Conservation (phyloP, 345 rosid genomes). For the Gynandropsis gynandra region DNA sequence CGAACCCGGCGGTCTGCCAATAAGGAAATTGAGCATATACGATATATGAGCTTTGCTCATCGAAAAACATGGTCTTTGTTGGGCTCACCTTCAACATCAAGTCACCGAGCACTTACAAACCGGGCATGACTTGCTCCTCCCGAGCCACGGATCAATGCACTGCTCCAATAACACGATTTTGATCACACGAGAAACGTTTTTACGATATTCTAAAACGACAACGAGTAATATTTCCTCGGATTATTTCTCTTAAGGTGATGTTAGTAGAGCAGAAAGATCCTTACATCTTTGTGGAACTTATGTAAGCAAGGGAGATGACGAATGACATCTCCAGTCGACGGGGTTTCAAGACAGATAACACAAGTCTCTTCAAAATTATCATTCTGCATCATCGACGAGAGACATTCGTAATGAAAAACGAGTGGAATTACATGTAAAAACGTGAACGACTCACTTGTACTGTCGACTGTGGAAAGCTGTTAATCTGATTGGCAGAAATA, state of each 20-base stretch:
- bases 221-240: too few species aligned
- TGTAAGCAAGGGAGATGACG: conserved; percentile 97
- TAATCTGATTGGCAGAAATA: conserved; percentile 57
- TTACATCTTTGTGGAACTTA: conserved; percentile 91
- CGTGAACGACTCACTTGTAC: conserved; percentile 40
- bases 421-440: too few species aligned
- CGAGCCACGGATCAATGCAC: conserved; percentile 98
- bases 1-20: background rate
- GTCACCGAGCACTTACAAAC: conserved; percentile 79
- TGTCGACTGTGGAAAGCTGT: conserved; percentile 66
- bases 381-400: conserved; percentile 34
- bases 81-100: conserved; percentile 20
- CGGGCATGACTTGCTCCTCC: conserved; percentile 70
- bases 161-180: conserved; percentile 27
- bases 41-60: too few species aligned
- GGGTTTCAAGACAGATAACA: conserved; percentile 79
- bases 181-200: background rate
- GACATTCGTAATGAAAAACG: too few species aligned
- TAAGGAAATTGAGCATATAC: too few species aligned
- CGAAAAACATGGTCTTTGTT: too few species aligned
- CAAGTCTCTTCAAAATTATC: conserved; percentile 62
- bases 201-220: too few species aligned
- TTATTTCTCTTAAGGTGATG: too few species aligned
- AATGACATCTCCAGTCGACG: conserved; percentile 63
- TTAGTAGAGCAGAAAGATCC: too few species aligned